phyloP scores from a whole-genome alignment of 441 rosid genomes.

The Adansonia gregorii region DNA sequence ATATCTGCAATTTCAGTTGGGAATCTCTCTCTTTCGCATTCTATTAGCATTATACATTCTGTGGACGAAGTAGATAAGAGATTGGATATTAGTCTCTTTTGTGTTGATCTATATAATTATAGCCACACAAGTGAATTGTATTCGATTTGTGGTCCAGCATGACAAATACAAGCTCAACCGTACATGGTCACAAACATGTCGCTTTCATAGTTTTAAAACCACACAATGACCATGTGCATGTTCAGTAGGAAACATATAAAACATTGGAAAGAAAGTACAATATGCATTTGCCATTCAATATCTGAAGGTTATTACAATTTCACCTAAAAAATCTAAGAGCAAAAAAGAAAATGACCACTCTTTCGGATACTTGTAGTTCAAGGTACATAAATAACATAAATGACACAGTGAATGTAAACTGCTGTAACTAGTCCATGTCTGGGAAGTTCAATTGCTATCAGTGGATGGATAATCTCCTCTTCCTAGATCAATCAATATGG shows the following conservation, averaged over 20 bases:
- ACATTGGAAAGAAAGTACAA: neutral
- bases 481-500: constrained; percentile 34
- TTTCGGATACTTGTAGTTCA: neutral
- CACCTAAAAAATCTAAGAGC: neutral
- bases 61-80: neutral
- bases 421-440: neutral
- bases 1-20: neutral
- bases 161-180: neutral
- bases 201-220: constrained; percentile 12
- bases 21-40: neutral
- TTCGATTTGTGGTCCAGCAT: neutral
- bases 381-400: neutral
- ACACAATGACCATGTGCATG: constrained; percentile 8
- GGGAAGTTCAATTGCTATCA: neutral
- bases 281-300: neutral
- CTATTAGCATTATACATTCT: neutral
- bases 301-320: neutral
- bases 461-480: constrained; percentile 12
- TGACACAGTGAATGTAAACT: neutral
- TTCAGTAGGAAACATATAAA: neutral
- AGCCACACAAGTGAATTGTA: neutral
- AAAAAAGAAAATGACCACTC: neutral
- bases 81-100: neutral
- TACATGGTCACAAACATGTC: neutral
- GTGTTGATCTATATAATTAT: neutral